Conservation (phyloP, 257 asterid genomes). For the Jacaranda copaia region DNA sequence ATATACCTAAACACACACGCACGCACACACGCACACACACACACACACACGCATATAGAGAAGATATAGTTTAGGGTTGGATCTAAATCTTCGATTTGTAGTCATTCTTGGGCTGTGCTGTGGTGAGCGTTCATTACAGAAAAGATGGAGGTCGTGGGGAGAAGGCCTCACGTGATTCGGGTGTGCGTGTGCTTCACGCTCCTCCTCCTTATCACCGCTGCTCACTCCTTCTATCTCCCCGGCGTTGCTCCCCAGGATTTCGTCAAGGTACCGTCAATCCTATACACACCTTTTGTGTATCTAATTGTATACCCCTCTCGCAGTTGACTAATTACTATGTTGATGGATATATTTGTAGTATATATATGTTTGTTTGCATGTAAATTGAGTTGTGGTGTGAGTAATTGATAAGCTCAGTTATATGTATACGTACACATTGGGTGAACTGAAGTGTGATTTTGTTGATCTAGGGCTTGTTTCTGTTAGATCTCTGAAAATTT, state of each 20-base stretch:
- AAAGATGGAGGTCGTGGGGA: constrained; percentile 43
- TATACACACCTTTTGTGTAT: background rate
- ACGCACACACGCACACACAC: background rate
- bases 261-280: constrained; percentile 48
- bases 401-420: background rate
- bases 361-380: constrained; percentile 7
- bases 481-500: constrained; percentile 3
- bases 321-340: background rate
- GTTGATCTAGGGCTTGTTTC: constrained; percentile 23
- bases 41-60: background rate
- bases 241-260: constrained; percentile 97
- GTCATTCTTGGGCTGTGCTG: constrained; percentile 7
- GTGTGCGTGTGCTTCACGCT: constrained; percentile 43
- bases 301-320: background rate
- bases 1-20: background rate
- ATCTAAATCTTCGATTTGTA: constrained; percentile 32
- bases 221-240: constrained; percentile 77
- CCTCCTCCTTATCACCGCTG: constrained; percentile 49
- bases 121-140: constrained; percentile 16
- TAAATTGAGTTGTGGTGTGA: background rate
- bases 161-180: constrained; percentile 38
- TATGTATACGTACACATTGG: background rate
- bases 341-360: background rate
- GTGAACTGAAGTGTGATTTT: constrained; percentile 12
- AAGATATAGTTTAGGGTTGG: constrained; percentile 2